Evolutionary conservation across 2,329 filamentous ascomycete species (phyloP).

Genomic region (Diaporthe citriasiana): DNA sequence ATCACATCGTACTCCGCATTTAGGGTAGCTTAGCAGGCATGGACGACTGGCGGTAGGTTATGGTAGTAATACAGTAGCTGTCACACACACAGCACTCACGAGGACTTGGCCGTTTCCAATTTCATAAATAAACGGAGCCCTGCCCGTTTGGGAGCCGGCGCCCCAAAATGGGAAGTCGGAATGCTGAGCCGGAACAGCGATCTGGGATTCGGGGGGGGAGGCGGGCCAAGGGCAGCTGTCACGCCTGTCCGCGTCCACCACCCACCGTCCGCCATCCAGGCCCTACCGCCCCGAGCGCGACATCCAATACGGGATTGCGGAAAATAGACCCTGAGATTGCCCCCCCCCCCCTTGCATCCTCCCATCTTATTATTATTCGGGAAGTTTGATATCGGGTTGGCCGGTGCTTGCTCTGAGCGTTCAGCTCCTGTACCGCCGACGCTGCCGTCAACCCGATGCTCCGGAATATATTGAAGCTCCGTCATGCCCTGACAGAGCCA

Average conservation of each 20-base stretch:
- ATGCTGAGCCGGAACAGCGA: constrained; percentile 15
- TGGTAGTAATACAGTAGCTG: constrained; percentile 6
- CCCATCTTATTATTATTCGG: constrained; percentile 9
- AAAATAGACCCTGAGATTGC: constrained; percentile 29
- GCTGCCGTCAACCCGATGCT: constrained; percentile 1
- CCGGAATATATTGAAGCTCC: constrained; percentile 19
- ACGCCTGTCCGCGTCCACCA: constrained; percentile 6
- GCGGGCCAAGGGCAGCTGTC: too few species aligned
- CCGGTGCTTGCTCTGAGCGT: background rate
- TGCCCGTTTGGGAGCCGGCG: background rate
- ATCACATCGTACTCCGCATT: constrained; percentile 5
- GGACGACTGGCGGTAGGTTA: background rate
- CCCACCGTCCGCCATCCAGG: constrained; percentile 25
- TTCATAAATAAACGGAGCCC: constrained; percentile 24
- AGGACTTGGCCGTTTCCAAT: constrained; percentile 20
- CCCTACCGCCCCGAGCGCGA: constrained; percentile 28
- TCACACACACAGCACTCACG: constrained; percentile 17
- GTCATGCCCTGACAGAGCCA: background rate
- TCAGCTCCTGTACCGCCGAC: constrained; percentile 6
- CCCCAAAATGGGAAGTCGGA: constrained; percentile 28
- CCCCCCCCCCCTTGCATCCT: constrained; percentile 15
- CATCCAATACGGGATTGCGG: constrained; percentile 35
- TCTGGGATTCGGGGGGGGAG: constrained; percentile 7
- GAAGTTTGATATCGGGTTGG: constrained; percentile 14
- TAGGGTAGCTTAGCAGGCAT: constrained; percentile 15